A percentile compares a stretch with the other conserved stretches of the same genome.
Evolutionary conservation across 1,284 basidiomycete species (phyloP).

Genomic region (Bjerkandera adusta): DNA sequence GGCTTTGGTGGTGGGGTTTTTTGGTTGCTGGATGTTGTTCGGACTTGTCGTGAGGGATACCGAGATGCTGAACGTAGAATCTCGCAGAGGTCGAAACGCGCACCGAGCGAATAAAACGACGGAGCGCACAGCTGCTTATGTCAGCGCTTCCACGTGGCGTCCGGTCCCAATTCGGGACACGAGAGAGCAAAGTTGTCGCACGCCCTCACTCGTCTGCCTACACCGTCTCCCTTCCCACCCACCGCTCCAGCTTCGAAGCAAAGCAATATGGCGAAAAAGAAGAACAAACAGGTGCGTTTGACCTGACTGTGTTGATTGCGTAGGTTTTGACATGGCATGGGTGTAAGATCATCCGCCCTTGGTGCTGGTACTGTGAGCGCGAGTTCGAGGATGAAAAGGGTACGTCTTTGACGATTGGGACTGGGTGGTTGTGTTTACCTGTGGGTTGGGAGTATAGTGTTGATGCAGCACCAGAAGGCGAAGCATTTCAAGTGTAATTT

Average conservation of each 20-base stretch:
- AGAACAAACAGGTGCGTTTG: conserved; percentile 67
- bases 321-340: too few relatives aligned
- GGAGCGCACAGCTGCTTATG: too few relatives aligned
- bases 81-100: too few relatives aligned
- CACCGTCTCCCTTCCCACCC: too few relatives aligned
- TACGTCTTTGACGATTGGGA: conserved; percentile 27
- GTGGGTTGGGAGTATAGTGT: conserved; percentile 51
- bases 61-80: too few relatives aligned
- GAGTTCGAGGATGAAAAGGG: conserved; percentile 99
- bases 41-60: too few relatives aligned
- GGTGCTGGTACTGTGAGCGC: conserved; percentile 99
- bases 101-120: too few relatives aligned
- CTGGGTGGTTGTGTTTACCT: conserved; percentile 2
- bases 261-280: conserved; percentile 73
- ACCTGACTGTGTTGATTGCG: not conserved
- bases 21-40: too few relatives aligned
- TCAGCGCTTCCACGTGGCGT: too few relatives aligned
- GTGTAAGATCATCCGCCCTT: conserved; percentile 78
- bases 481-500: conserved; percentile 98
- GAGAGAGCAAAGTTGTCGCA: conserved; percentile 12
- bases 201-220: conserved; percentile 8
- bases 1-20: too few relatives aligned
- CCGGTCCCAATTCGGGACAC: too few relatives aligned
- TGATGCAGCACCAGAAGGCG: conserved; percentile 99
- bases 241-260: not conserved